A percentile compares a stretch with the other conserved stretches of the same genome.
phyloP scores from a whole-genome alignment of 192 early-diverging fungal species.

The Coemansia nantahalensis region DNA sequence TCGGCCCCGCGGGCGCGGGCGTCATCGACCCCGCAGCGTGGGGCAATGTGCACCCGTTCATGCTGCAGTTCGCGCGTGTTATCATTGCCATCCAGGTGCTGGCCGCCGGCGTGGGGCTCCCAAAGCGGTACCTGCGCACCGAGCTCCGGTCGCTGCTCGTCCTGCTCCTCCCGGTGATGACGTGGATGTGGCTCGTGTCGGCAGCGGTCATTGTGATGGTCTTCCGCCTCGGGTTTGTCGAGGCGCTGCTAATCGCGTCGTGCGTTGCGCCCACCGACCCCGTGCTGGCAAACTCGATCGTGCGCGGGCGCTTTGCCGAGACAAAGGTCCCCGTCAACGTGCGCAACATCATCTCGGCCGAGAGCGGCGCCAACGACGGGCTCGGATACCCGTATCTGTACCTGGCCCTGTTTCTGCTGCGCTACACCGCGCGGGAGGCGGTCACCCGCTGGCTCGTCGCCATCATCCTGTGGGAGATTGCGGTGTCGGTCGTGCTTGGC shows the following conservation, averaged over 20 bases:
- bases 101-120: conserved; percentile 78
- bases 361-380: conserved; percentile 88
- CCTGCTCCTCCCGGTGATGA: conserved; percentile 78
- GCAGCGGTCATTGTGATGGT: conserved; percentile 64
- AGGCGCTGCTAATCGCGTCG: conserved; percentile 74
- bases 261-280: conserved; percentile 93
- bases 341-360: conserved; percentile 73
- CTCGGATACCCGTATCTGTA: conserved; percentile 83
- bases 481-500: conserved; percentile 69
- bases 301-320: conserved; percentile 92
- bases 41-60: conserved; percentile 53
- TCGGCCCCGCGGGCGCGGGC: conserved; percentile 71
- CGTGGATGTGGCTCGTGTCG: conserved; percentile 73
- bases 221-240: conserved; percentile 56
- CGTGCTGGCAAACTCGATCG: conserved; percentile 89
- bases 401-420: conserved; percentile 69
- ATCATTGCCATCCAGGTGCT: conserved; percentile 83
- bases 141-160: conserved; percentile 66
- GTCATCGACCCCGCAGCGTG: conserved; percentile 68
- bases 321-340: conserved; percentile 75
- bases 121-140: conserved; percentile 70
- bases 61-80: conserved; percentile 69
- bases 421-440: conserved; percentile 56
- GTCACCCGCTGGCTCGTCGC: conserved; percentile 75
- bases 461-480: conserved; percentile 76